Evolutionary conservation across 768 basidiomycete species (phyloP), one percentile per base, ranked within the genome.

Genomic region (Leucosporidium yakuticum): DNA sequence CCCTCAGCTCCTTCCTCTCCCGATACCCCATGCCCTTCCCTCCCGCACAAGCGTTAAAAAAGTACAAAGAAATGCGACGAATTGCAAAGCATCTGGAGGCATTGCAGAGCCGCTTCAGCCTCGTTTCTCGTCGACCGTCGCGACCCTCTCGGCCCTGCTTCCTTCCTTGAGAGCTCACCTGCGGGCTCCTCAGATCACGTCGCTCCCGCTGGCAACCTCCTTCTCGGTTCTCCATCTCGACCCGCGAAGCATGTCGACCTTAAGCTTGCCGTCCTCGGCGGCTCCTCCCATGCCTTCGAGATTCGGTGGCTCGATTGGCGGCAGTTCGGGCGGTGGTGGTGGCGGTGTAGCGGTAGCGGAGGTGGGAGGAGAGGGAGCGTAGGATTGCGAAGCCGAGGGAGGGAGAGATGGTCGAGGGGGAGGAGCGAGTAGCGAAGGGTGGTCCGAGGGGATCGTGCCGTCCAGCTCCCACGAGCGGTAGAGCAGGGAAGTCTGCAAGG

Each of bases 141-240:
- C n/a, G n/a, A n/a, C n/a, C n/a, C n/a, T n/a, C n/a, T n/a, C n/a
- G n/a, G n/a, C n/a, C n/a, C n/a, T n/a, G n/a, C n/a, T n/a, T n/a
- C n/a, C n/a, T n/a, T n/a, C n/a, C n/a, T n/a, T n/a, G n/a, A n/a
- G n/a, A n/a, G 39, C 39, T 15, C 39, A 44, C 39, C 39, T 44
- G 39, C 39, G 17, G 17, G 6, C 39, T 44, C 51, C 51, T 53
- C 51, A 57, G 34, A 34, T 34, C 17, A 57, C 31, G n/a, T 57
- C 56, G 23, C 56, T 57, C n/a, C 56, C 56, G 23, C 29, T 31
- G 6, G 56, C 56, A 15, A 57, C 29, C 32, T 57, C 56, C 56
- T 57, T 57, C 56, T 57, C 56, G 5, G 56, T 57, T 32, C 56
- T 57, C 56, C 56, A 57, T 12, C 32, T 19, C 27, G 29, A 31